Evolutionary conservation across 2,329 filamentous ascomycete species (phyloP).

Genomic region (Ambrosiella cleistominuta): DNA sequence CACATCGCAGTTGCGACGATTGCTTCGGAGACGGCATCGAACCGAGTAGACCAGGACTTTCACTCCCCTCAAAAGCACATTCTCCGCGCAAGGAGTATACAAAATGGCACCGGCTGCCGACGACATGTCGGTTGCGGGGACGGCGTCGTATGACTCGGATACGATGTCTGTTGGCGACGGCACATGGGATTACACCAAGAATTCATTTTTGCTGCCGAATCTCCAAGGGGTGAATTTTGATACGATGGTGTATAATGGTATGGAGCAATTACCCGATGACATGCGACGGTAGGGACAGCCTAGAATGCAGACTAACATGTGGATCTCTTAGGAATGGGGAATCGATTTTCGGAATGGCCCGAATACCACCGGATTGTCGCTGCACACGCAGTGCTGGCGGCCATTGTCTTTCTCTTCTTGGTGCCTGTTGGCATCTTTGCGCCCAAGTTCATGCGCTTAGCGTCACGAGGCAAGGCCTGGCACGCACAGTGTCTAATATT

Average conservation of each 20-base stretch:
- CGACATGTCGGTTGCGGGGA: slow-evolving; percentile 50
- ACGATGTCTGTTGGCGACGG: slow-evolving; percentile 67
- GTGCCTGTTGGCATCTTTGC: slow-evolving; percentile 58
- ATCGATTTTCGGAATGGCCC: slow-evolving; percentile 50
- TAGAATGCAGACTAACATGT: neutral
- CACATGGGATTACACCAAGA: slow-evolving; percentile 64
- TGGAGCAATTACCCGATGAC: slow-evolving; percentile 14
- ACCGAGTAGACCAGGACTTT: no score
- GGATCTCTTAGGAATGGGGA: slow-evolving; percentile 50
- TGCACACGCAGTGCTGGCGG: slow-evolving; percentile 55
- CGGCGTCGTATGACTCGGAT: slow-evolving; percentile 53
- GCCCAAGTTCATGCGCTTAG: slow-evolving; percentile 51
- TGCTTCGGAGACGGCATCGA: neutral
- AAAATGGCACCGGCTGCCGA: slow-evolving; percentile 42
- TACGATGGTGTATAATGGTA: slow-evolving; percentile 74
- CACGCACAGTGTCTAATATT: slow-evolving; percentile 62
- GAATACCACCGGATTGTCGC: slow-evolving; percentile 55
- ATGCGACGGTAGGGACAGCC: neutral
- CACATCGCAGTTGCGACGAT: no score
- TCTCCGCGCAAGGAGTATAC: slow-evolving; percentile 21
- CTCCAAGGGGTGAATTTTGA: slow-evolving; percentile 60
- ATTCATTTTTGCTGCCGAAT: slow-evolving; percentile 63
- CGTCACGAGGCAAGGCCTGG: slow-evolving; percentile 43
- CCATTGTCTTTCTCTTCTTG: slow-evolving; percentile 56
- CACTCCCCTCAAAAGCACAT: neutral